Evolutionary conservation across 371 early-diverging fungal genomes (phyloP).

Genomic region (Chytridium lagenaria): DNA sequence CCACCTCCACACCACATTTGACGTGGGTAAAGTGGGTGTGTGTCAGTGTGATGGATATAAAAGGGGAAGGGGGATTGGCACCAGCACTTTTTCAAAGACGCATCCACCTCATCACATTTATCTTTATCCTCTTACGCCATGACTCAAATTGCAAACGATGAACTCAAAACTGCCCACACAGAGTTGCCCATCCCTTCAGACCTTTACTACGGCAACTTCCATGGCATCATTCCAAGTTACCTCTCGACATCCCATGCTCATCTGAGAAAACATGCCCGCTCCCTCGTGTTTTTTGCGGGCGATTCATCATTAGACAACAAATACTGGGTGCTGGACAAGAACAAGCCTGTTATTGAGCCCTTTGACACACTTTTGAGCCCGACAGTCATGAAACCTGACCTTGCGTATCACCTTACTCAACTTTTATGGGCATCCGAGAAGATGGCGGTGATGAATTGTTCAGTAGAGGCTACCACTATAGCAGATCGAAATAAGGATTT

Average conservation of each 20-base stretch:
- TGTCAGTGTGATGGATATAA: no score
- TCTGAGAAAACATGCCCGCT: neutral
- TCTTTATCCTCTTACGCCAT: no score
- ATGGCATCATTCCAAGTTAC: neutral
- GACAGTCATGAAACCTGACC: neutral
- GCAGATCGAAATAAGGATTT: conserved; percentile 17
- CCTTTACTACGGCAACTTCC: neutral
- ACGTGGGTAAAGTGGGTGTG: no score
- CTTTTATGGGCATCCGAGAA: neutral
- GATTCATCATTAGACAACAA: conserved; percentile 5
- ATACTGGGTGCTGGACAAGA: neutral
- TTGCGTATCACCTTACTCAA: neutral
- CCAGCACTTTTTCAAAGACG: no score
- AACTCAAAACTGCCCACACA: neutral
- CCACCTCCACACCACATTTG: no score
- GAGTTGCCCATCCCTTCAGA: neutral
- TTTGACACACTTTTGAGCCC: neutral
- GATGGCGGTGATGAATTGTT: conserved; percentile 23
- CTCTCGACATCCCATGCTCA: neutral
- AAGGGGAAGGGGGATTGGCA: no score
- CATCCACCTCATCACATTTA: no score
- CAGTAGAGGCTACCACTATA: conserved; percentile 33
- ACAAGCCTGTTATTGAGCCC: neutral
- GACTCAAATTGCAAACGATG: neutral
- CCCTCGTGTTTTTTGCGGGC: conserved; percentile 3